Evolutionary conservation across 75 land plant genomes (phyloP), one percentile per base, ranked within the genome.

Genomic region (Cupressus sempervirens): DNA sequence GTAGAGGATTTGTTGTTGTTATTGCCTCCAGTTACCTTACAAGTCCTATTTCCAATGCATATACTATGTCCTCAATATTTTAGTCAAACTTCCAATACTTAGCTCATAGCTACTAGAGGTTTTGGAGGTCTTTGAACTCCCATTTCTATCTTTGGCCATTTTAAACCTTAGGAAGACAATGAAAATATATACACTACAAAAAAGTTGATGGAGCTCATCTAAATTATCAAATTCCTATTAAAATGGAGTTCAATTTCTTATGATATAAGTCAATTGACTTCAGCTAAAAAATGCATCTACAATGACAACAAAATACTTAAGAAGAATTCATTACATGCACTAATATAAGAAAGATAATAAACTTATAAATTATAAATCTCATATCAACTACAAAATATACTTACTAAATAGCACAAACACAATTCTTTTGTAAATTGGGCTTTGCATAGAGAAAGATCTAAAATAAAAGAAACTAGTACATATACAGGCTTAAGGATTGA

Each of bases 1-100:
- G 73, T 8, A 98, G 99, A 29, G 99, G 97, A 23, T 84, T 56
- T 26, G 88, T 89, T 6, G 97, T 95, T 1, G 93, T 91, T 74
- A 98, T 68, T 1, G 88, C 94, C 83, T 98, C 29, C 89, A 76
- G 53, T 86, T 82, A 43, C 87, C 87, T n/a, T 94, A 35, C 26
- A 90, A 65, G n/a, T 89, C 93, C 23, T 90, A 90, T 74, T 86
- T 88, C 99, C 99, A 98, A 30, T 90, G 86, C 5, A 89, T 74
- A 82, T 98, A 96, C 15, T 96, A 85, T 9, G 70, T 48, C 76
- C 93, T 91, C 84, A 98, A 76, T 45, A 96, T 86, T 84, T 92
- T 92, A 30, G 82, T 81, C 75, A 94, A 98, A 7, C 26, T 88
- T 35, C 92, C 94, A 62, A 89, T 52, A 88, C 94, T 90, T 72